Evolutionary conservation across 2,329 filamentous ascomycete species (phyloP).

Genomic region (Diaporthe aspalathi): DNA sequence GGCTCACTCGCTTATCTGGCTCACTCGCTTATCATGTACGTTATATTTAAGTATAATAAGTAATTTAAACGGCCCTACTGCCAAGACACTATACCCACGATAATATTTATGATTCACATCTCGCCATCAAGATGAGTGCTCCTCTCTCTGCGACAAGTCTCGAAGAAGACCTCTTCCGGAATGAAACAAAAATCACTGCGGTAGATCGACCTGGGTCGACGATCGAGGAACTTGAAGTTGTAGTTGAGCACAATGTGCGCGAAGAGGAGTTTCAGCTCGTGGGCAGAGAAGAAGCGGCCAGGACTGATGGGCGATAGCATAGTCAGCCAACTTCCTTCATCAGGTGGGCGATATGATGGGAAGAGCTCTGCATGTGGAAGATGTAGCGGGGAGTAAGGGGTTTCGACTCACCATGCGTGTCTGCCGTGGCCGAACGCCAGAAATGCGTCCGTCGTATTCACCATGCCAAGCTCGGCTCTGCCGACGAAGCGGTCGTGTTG

Average conservation of each 20-base stretch:
- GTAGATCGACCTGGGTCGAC: background rate
- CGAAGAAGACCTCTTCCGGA: constrained; percentile 1
- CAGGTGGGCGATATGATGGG: background rate
- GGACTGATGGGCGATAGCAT: background rate
- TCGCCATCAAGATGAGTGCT: constrained; percentile 7
- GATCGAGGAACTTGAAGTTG: background rate
- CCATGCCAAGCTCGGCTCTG: constrained; percentile 17
- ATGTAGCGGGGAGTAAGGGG: background rate
- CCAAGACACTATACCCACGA: background rate
- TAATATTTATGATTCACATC: background rate
- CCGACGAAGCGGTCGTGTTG: constrained; percentile 53
- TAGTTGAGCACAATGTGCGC: constrained; percentile 21
- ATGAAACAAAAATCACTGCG: constrained; percentile 1
- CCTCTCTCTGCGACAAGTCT: background rate
- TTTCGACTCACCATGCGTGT: constrained; percentile 8
- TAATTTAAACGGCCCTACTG: too few species aligned
- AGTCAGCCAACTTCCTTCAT: background rate
- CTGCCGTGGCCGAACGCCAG: constrained; percentile 20
- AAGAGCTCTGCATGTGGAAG: background rate
- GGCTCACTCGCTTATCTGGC: too few species aligned
- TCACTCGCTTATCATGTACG: too few species aligned
- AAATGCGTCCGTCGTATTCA: constrained; percentile 2
- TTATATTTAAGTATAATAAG: too few species aligned
- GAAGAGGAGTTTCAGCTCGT: constrained; percentile 22
- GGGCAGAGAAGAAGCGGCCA: constrained; percentile 19